Evolutionary conservation across 331 rosid species (phyloP), one percentile per base, ranked within the genome.

Genomic region (Malus hybrid): DNA sequence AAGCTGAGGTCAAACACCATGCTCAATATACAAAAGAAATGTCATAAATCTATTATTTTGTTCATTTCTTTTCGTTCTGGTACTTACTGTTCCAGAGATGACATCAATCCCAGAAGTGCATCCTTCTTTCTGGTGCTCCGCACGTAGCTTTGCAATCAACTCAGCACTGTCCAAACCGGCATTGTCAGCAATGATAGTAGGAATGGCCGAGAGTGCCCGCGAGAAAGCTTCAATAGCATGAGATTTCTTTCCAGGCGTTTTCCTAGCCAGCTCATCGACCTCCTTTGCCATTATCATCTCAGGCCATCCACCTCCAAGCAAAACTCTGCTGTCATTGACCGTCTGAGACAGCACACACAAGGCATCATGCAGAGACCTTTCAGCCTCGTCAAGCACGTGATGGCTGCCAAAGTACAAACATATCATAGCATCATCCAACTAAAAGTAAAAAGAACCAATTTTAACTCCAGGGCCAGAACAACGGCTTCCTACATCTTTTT

Each of bases 91-190:
- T 59, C 97, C 99, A 81, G 97, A 84, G 77, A 94, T 90, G 86
- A 94, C 97, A 79, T 92, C 99, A 44, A 94, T 94, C 81, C 97
- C 97, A 0, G 97, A 81, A 81, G 79, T 90, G 67, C 92, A 90
- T 46, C 85, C 90, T 82, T 92, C 97, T 77, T 82, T 90, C 71
- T 92, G 97, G 83, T 94, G 99, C 84, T 88, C 96, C 14, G 96
- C 99, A 72, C 99, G 95, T 72, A 94, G 91, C 82, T 89, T 87
- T 79, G 99, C 93, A 77, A 94, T 71, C 86, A 94, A 85, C 73
- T 94, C 99, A 14, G 99, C 99, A 81, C 99, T 94, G 85, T 94
- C 97, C 92, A 94, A 82, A 73, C 99, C 97, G 79, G 99, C 99
- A 89, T 94, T 92, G 81, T 94, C 99, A 61, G 99, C 97, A 63